Base-by-base conservation (phyloP, 1,139 yeast genomes). In the Arxiozyma bovina region DNA sequence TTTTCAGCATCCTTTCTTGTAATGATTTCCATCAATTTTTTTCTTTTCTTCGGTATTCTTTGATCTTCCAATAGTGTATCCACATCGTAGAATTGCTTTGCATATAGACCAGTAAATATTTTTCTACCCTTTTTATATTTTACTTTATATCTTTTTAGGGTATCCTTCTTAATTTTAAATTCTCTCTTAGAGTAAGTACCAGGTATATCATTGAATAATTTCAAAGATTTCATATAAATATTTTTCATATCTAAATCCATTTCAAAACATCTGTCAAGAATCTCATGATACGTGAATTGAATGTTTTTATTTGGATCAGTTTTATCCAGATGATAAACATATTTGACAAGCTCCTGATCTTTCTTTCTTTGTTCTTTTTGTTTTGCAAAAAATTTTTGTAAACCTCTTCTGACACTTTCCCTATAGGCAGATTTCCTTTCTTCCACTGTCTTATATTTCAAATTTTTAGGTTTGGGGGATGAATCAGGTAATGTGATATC, bases 151-250 rank as follows among this genome's bases (percentile, higher is more conserved):
- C 60, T 61, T 30, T 59, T 61, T 48, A 66, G 43, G 15, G 55
- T 54, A 21, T 58, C 49, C 49, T 62, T 62, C 1, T 68, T 63
- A 25, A 67, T 42, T 49, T 62, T 66, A 42, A 63, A 67, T 12
- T 56, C 59, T 9, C 50, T 44, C 48, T 59, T 61, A 12, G 60
- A 55, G 45, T 61, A 58, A 15, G 54, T 57, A 12, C 53, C 54
- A 1, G 70, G 70, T 9, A 67, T 60, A 53, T 66, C 70, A 50
- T 66, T 60, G 50, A 53, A 68, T 23, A 68, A 56, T 50, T 65
- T 66, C 21, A 66, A 51, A 0, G 67, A 63, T 59, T 67, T 67
- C 63, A 66, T 58, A 52, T 66, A 67, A 7, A 66, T 60, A 22
- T 63, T 62, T 30, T 57, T 57, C 65, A 66, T 66, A 46, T 67